Evolutionary conservation across 495 filamentous ascomycete genomes (phyloP).

Genomic region (Pyronema omphalodes): DNA sequence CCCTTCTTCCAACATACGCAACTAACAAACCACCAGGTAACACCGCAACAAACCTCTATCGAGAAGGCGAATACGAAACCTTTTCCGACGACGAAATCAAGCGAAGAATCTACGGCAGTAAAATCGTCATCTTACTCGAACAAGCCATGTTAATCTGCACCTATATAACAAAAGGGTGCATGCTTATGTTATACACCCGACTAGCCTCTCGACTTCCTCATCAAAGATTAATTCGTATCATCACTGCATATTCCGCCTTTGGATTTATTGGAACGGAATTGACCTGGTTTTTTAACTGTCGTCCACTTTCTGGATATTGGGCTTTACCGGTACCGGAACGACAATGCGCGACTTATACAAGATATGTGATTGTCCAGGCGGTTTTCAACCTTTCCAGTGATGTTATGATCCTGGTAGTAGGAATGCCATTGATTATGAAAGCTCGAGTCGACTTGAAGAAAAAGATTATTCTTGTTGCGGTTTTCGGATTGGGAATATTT

Average conservation of each 20-base stretch:
- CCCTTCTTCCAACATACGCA: no score
- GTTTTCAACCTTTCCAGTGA: conserved; percentile 36
- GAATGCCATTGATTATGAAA: conserved; percentile 28
- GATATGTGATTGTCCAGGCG: conserved; percentile 31
- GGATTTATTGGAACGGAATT: conserved; percentile 27
- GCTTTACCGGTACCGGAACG: conserved; percentile 27
- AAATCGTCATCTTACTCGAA: conserved; percentile 33
- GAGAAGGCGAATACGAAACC: conserved; percentile 32
- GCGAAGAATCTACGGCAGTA: conserved; percentile 34
- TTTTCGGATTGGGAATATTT: conserved; percentile 33
- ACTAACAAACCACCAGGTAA: conserved; percentile 24
- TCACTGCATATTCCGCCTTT: conserved; percentile 23
- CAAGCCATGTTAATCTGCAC: conserved; percentile 33
- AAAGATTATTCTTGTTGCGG: conserved; percentile 27
- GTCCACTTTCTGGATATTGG: conserved; percentile 29
- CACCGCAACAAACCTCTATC: conserved; percentile 40
- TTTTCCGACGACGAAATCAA: conserved; percentile 32
- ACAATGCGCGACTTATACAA: conserved; percentile 33
- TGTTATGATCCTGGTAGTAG: conserved; percentile 30
- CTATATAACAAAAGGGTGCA: conserved; percentile 33
- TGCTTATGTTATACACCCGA: conserved; percentile 34
- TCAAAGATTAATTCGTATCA: conserved; percentile 24
- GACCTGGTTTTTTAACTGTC: conserved; percentile 28
- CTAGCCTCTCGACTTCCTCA: conserved; percentile 26
- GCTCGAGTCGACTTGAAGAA: conserved; percentile 27